A percentile compares a stretch with the other conserved stretches of the same genome.
These are phyloP conservation scores for Candolleomyces aberdarensis DNA, from an alignment of 768 basidiomycete genomes.

Conservation along the genomic window DNA sequence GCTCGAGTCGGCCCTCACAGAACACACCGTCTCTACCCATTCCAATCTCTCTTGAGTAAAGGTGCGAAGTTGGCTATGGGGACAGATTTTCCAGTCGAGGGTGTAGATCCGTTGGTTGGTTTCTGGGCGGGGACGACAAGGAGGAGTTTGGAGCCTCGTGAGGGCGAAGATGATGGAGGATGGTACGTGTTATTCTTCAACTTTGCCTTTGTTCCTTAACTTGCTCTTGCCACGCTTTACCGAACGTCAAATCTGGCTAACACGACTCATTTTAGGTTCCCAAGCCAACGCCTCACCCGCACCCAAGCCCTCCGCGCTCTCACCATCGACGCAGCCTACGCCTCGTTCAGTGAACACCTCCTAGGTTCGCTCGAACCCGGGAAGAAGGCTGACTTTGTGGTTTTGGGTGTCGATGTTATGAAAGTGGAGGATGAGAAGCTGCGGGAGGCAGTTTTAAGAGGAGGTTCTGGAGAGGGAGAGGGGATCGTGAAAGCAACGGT, in stretches of 20 bases:
- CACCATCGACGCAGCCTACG: conserved; percentile 88
- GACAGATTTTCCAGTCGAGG: conserved; percentile 93
- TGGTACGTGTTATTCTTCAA: conserved; percentile 51
- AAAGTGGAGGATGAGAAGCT: conserved; percentile 26
- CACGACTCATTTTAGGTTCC: conserved; percentile 50
- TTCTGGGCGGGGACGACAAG: conserved; percentile 89
- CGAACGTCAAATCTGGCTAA: too few relatives aligned
- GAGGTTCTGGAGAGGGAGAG: too few relatives aligned
- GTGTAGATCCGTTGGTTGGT: conserved; percentile 82
- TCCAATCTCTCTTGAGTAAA: conserved; percentile 71
- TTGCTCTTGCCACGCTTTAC: background rate
- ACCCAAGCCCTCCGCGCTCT: conserved; percentile 85
- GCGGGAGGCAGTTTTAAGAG: too few relatives aligned
- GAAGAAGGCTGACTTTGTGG: conserved; percentile 85
- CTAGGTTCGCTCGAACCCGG: conserved; percentile 73
- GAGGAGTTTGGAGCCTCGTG: conserved; percentile 60
- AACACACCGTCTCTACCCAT: conserved; percentile 88
- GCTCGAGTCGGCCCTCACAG: conserved; percentile 55
- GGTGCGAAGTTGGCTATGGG: conserved; percentile 62
- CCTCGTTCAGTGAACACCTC: conserved; percentile 69
- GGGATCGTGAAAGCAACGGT: too few relatives aligned
- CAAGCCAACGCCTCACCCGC: conserved; percentile 71
- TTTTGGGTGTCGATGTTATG: conserved; percentile 84
- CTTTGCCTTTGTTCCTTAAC: background rate
- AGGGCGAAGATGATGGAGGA: conserved; percentile 79